Percentiles rank a stretch among this genome's conserved stretches.
Evolutionary conservation across 306 rosid genomes (phyloP).

Genomic region (Vachellia collinsii): DNA sequence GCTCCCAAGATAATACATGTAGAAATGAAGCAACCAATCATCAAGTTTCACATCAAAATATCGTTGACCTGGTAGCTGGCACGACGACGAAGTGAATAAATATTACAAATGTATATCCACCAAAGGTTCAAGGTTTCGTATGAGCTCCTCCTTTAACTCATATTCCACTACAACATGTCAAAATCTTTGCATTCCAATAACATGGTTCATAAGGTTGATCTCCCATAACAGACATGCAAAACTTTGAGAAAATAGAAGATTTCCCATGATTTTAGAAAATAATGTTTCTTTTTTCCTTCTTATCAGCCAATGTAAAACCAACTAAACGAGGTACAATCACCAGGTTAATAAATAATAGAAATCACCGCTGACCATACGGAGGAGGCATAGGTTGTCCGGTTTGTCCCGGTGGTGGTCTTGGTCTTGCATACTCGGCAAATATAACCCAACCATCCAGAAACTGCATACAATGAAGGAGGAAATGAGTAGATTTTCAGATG

Average conservation of each 20-base stretch:
- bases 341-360: constrained; percentile 10
- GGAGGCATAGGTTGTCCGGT: constrained; percentile 33
- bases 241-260: constrained; percentile 18
- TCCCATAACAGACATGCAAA: constrained; percentile 25
- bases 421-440: constrained; percentile 95
- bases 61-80: too few relatives aligned
- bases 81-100: background rate
- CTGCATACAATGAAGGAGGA: constrained; percentile 43
- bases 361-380: background rate
- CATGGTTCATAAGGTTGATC: background rate
- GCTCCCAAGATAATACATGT: background rate
- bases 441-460: constrained; percentile 99
- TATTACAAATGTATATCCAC: background rate
- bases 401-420: constrained; percentile 63
- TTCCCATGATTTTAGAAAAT: constrained; percentile 19
- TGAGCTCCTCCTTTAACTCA: background rate
- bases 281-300: background rate
- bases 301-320: constrained; percentile 29
- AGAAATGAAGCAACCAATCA: background rate
- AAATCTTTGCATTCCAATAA: background rate
- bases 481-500: constrained; percentile 8
- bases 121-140: background rate
- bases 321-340: constrained; percentile 32
- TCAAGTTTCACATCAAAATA: too few relatives aligned
- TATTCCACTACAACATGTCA: background rate